A percentile compares a stretch with the other conserved stretches of the same genome.
These are phyloP conservation scores for Didymella glomerata DNA, from an alignment of 2,329 filamentous ascomycete species.

Conservation along the genomic window DNA sequence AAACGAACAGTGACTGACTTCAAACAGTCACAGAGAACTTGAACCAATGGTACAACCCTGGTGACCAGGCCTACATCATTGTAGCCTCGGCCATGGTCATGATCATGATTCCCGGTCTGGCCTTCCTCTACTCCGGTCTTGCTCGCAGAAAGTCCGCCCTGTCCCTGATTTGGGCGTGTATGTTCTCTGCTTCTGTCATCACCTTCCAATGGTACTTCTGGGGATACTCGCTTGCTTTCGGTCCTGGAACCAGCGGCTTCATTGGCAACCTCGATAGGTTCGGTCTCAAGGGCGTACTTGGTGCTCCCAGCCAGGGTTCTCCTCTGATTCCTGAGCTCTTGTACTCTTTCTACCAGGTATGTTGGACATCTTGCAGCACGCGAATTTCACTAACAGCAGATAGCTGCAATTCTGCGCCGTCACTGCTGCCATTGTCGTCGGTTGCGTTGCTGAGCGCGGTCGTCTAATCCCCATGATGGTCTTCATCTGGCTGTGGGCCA, in stretches of 20 bases:
- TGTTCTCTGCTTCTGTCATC: conserved; percentile 90
- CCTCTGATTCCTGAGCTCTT: conserved; percentile 88
- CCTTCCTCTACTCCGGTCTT: conserved; percentile 96
- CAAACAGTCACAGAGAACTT: conserved; percentile 78
- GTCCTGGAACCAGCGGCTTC: conserved; percentile 82
- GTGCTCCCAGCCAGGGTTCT: conserved; percentile 83
- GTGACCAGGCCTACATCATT: conserved; percentile 94
- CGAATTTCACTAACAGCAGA: not conserved
- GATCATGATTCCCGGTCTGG: conserved; percentile 95
- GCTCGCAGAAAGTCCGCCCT: conserved; percentile 97
- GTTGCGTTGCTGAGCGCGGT: conserved; percentile 91
- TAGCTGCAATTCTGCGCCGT: conserved; percentile 98
- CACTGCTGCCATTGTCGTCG: conserved; percentile 89
- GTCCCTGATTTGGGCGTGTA: conserved; percentile 95
- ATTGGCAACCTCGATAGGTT: conserved; percentile 93
- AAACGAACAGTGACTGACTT: conserved; percentile 19
- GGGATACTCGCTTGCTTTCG: conserved; percentile 97
- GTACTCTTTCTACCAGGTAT: conserved; percentile 91
- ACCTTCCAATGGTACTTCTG: conserved; percentile 99
- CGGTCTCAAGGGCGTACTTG: conserved; percentile 85
- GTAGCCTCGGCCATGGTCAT: conserved; percentile 90
- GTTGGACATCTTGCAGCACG: conserved; percentile 19
- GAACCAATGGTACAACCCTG: conserved; percentile 93
- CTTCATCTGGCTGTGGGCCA: conserved; percentile 96
- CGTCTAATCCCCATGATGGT: conserved; percentile 93